Conservation (phyloP, 2,329 filamentous ascomycete species). For the Fusarium sp. region DNA sequence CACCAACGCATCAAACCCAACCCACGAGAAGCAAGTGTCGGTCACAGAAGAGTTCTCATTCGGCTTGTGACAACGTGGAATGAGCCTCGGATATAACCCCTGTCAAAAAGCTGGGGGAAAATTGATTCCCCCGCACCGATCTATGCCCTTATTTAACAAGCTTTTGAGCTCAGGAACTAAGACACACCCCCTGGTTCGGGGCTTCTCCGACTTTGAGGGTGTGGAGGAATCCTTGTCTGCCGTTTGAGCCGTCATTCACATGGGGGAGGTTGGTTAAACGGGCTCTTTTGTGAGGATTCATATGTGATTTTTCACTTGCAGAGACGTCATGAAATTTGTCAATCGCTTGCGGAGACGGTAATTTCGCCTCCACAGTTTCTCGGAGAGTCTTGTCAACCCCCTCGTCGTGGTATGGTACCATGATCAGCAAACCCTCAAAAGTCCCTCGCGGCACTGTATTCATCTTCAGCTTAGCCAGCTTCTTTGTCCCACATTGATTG, state of each 20-base stretch:
- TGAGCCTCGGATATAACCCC: conserved; percentile 32
- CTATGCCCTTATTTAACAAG: conserved; percentile 19
- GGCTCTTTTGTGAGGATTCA: conserved; percentile 9
- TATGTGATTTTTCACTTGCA: neutral
- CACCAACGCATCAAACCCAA: neutral
- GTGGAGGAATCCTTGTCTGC: neutral
- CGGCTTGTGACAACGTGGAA: conserved; percentile 32
- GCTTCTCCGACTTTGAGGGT: neutral
- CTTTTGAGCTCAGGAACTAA: conserved; percentile 7
- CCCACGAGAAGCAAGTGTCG: neutral
- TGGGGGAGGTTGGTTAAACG: neutral
- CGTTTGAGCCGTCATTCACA: neutral
- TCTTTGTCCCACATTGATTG: conserved; percentile 2
- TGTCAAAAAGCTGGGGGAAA: neutral
- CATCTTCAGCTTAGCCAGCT: neutral
- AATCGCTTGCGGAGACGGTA: neutral
- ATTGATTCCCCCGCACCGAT: conserved; percentile 22
- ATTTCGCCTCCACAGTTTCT: neutral
- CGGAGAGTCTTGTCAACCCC: neutral
- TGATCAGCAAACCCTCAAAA: conserved; percentile 15
- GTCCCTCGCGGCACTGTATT: neutral
- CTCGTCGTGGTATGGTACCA: neutral
- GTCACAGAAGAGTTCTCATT: neutral
- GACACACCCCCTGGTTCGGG: neutral
- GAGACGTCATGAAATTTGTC: conserved; percentile 13